phyloP scores from a whole-genome alignment of 1,284 basidiomycete genomes.

The Ceratobasidium sp. region DNA sequence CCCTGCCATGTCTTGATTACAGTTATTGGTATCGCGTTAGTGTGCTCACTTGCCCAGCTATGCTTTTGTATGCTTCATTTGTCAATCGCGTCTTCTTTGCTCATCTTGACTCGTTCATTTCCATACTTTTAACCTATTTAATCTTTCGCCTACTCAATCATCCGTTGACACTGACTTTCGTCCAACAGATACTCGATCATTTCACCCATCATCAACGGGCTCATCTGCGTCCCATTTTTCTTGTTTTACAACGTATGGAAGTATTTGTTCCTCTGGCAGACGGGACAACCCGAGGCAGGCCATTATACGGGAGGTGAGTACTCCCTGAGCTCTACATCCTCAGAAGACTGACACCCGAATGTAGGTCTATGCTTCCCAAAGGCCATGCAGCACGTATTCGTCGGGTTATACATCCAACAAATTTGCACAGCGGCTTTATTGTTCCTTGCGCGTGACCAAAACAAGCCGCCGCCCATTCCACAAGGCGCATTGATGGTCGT shows the following conservation, averaged over 20 bases:
- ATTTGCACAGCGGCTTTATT: slow-evolving; percentile 87
- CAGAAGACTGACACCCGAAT: no score
- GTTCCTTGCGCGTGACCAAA: slow-evolving; percentile 79
- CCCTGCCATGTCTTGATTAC: slow-evolving; percentile 55
- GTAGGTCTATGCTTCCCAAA: slow-evolving; percentile 94
- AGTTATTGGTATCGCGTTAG: slow-evolving; percentile 51
- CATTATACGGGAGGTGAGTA: slow-evolving; percentile 76
- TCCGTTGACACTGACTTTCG: no score
- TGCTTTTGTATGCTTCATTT: no score
- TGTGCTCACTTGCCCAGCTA: no score
- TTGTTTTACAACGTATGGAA: slow-evolving; percentile 89
- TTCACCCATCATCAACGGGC: slow-evolving; percentile 93
- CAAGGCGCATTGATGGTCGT: slow-evolving; percentile 88
- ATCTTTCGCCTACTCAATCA: no score
- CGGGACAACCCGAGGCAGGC: slow-evolving; percentile 76
- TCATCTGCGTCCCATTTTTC: slow-evolving; percentile 86
- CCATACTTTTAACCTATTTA: no score
- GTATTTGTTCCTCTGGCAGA: slow-evolving; percentile 86
- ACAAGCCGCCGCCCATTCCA: slow-evolving; percentile 70
- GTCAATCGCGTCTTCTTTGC: neutral
- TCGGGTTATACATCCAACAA: slow-evolving; percentile 90
- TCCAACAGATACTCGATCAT: slow-evolving; percentile 84
- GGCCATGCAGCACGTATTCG: slow-evolving; percentile 92
- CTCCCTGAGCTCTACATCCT: no score
- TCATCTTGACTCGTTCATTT: slow-evolving; percentile 52